A percentile compares a stretch with the other conserved stretches of the same genome.
phyloP scores from a whole-genome alignment of 73 alveolate genomes.

The Paramecium octaurelia region DNA sequence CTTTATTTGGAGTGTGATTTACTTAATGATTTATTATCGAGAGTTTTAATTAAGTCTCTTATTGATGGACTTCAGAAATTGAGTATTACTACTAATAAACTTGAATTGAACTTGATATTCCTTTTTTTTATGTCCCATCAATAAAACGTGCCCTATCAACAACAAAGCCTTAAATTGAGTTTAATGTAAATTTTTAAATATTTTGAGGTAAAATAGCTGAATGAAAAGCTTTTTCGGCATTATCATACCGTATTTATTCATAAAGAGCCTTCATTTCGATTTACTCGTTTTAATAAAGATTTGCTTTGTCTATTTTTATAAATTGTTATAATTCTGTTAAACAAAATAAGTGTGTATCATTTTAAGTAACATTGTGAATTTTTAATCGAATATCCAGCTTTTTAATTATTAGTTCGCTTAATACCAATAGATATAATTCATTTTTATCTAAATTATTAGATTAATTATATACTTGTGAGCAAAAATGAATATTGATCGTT shows the following conservation, averaged over 20 bases:
- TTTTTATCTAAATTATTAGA: not conserved
- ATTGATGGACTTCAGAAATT: not conserved
- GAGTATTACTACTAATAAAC: not conserved
- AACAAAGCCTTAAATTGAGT: not conserved
- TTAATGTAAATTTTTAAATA: not conserved
- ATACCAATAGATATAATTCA: not conserved
- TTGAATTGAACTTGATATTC: not conserved
- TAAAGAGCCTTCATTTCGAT: not conserved
- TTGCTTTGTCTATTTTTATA: not conserved
- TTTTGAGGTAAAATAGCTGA: not conserved
- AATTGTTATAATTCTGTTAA: not conserved
- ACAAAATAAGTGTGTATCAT: not conserved
- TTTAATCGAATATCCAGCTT: not conserved
- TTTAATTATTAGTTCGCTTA: not conserved
- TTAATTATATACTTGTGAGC: not conserved
- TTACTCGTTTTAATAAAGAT: not conserved
- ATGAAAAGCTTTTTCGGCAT: not conserved
- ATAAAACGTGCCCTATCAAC: not conserved
- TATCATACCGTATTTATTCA: not conserved
- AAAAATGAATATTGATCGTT: not conserved
- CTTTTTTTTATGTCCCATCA: not conserved
- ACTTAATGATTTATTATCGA: not conserved
- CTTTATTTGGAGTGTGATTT: not conserved
- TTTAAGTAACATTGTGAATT: not conserved
- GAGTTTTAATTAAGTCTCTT: not conserved